phyloP scores from a whole-genome alignment of 169 alveolate species.

The Cystoisospora suis region DNA sequence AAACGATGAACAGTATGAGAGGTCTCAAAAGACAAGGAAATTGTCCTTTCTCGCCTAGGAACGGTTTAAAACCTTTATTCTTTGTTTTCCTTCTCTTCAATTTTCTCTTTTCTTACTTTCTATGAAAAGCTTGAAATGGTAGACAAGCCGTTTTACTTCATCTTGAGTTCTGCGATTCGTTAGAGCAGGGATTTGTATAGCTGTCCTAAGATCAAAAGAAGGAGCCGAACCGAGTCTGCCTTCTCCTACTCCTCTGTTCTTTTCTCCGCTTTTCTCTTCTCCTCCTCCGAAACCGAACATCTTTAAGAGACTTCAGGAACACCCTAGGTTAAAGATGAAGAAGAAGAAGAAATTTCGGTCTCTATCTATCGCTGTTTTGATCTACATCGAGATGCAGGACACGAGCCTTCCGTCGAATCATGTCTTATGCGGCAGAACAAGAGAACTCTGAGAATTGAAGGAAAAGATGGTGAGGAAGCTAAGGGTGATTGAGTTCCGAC shows the following conservation, averaged over 20 bases:
- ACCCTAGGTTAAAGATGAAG: background rate
- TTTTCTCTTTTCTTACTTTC: too few relatives aligned
- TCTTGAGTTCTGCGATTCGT: slow-evolving; percentile 15
- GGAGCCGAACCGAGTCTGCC: background rate
- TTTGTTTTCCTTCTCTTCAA: too few relatives aligned
- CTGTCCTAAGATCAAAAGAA: background rate
- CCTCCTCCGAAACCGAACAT: background rate
- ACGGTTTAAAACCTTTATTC: too few relatives aligned
- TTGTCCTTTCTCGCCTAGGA: background rate
- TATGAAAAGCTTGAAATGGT: background rate
- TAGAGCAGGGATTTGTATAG: background rate
- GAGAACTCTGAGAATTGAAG: too few relatives aligned
- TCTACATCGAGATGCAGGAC: background rate
- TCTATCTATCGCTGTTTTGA: background rate
- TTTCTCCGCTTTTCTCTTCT: background rate
- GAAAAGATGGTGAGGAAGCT: too few relatives aligned
- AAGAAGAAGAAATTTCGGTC: background rate
- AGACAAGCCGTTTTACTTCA: background rate
- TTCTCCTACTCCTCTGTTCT: background rate
- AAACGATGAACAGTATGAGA: background rate
- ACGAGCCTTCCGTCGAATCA: too few relatives aligned
- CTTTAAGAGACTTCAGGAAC: too few relatives aligned
- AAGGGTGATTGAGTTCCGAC: too few relatives aligned
- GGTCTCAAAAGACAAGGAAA: background rate
- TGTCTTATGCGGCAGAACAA: too few relatives aligned